Percentiles rank a stretch among this genome's conserved stretches.
phyloP scores from a whole-genome alignment of 2,329 filamentous ascomycete genomes.

The Colletotrichum godetiae region DNA sequence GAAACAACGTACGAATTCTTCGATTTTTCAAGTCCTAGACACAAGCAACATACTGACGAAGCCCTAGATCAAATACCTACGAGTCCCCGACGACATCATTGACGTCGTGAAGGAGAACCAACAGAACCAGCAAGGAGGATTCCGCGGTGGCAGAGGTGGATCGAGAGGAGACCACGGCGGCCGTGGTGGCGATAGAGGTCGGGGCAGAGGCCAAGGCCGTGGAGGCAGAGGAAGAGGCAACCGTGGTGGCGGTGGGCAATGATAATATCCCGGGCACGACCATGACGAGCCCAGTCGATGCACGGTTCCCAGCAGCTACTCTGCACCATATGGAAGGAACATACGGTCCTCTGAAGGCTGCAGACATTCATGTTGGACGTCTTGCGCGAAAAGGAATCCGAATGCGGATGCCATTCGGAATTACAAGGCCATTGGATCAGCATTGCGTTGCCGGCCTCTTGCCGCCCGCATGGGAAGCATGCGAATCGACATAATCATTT shows the following conservation, averaged over 20 bases:
- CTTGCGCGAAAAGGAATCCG: background rate
- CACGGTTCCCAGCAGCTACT: background rate
- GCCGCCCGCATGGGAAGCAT: conserved; percentile 1
- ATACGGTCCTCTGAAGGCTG: background rate
- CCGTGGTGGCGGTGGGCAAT: conserved; percentile 31
- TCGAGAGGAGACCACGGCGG: conserved; percentile 69
- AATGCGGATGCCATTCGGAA: background rate
- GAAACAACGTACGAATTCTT: conserved; percentile 83
- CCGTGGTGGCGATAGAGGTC: conserved; percentile 66
- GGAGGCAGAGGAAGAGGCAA: conserved; percentile 31
- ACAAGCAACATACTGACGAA: conserved; percentile 36
- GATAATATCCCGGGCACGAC: background rate
- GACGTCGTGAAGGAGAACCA: conserved; percentile 95
- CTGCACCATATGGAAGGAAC: background rate
- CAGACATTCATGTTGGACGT: background rate
- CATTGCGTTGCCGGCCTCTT: background rate
- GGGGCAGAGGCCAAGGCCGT: conserved; percentile 63
- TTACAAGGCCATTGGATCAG: background rate
- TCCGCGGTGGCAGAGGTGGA: conserved; percentile 73
- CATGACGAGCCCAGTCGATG: conserved; percentile 3
- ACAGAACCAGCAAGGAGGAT: conserved; percentile 72
- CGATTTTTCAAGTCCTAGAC: background rate
- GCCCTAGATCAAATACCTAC: conserved; percentile 95
- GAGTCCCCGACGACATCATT: conserved; percentile 96
- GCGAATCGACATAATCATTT: conserved; percentile 12